phyloP scores from a whole-genome alignment of 805 yeast genomes.

The Candida xyloterini region DNA sequence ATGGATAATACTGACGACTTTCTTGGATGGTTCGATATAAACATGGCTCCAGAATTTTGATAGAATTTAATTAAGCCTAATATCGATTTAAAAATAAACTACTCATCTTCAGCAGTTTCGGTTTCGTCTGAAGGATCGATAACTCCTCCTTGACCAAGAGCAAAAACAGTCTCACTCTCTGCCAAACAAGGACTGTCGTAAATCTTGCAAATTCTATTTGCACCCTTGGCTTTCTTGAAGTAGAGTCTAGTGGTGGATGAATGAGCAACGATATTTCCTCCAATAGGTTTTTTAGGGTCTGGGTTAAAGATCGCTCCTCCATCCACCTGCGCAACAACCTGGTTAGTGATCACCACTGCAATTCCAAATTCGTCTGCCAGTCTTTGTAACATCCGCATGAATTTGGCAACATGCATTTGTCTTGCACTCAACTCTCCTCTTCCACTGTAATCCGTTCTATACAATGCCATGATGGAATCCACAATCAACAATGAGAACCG shows the following conservation, averaged over 20 bases:
- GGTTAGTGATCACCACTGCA: slow-evolving; percentile 93
- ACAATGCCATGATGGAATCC: slow-evolving; percentile 96
- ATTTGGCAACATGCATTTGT: slow-evolving; percentile 90
- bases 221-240: slow-evolving; percentile 87
- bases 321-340: slow-evolving; percentile 97
- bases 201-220: slow-evolving; percentile 89
- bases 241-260: slow-evolving; percentile 91
- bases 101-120: slow-evolving; percentile 45
- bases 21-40: slow-evolving; percentile 90
- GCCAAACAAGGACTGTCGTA: slow-evolving; percentile 97
- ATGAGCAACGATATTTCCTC: slow-evolving; percentile 97
- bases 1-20: slow-evolving; percentile 82
- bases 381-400: slow-evolving; percentile 86
- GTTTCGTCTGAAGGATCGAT: slow-evolving; percentile 75
- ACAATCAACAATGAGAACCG: slow-evolving; percentile 87
- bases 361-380: slow-evolving; percentile 97
- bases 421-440: slow-evolving; percentile 95
- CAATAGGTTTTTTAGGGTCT: slow-evolving; percentile 97
- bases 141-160: slow-evolving; percentile 93
- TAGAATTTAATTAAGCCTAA: slow-evolving; percentile 3
- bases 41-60: slow-evolving; percentile 62
- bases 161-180: slow-evolving; percentile 91
- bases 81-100: slow-evolving; percentile 1
- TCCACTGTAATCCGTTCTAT: slow-evolving; percentile 92
- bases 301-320: slow-evolving; percentile 84